Conservation (phyloP, 2,329 filamentous ascomycete genomes). For the Fusarium longipes region DNA sequence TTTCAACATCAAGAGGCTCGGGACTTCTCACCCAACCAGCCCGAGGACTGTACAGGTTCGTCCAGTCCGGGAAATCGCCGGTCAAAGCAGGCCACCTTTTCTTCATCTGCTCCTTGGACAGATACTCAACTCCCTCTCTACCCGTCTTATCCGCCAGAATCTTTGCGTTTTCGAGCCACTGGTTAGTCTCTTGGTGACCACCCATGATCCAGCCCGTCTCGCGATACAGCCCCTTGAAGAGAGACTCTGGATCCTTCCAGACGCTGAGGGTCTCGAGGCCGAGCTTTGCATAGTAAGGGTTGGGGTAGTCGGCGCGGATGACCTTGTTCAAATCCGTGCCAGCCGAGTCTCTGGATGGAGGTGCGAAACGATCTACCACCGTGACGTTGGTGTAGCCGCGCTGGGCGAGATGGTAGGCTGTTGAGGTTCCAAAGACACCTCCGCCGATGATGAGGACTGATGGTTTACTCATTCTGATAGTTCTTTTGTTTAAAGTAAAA, state of each 20-base stretch:
- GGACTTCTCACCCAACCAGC: constrained; percentile 48
- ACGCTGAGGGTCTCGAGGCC: constrained; percentile 47
- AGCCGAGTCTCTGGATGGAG: constrained; percentile 62
- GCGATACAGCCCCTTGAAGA: constrained; percentile 48
- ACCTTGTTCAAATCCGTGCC: constrained; percentile 73
- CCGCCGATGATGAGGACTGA: constrained; percentile 56
- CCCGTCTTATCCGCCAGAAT: constrained; percentile 41
- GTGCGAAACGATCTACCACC: constrained; percentile 56
- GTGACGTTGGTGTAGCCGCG: constrained; percentile 60
- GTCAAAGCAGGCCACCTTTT: constrained; percentile 47
- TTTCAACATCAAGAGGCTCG: not conserved
- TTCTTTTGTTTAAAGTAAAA: not conserved
- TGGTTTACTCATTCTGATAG: constrained; percentile 43
- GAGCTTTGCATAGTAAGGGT: constrained; percentile 66
- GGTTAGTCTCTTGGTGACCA: constrained; percentile 43
- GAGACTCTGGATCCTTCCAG: constrained; percentile 46
- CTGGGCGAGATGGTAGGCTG: constrained; percentile 58
- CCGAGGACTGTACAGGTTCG: constrained; percentile 43
- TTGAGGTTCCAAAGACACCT: constrained; percentile 64
- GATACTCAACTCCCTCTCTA: constrained; percentile 42
- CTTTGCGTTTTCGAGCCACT: constrained; percentile 47
- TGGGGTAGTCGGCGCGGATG: constrained; percentile 68
- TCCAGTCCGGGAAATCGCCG: constrained; percentile 45
- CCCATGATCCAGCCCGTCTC: constrained; percentile 50
- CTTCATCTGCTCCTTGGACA: constrained; percentile 44